Conservation (phyloP, 179 eudicot genomes). For the Carnegiea gigantea region DNA sequence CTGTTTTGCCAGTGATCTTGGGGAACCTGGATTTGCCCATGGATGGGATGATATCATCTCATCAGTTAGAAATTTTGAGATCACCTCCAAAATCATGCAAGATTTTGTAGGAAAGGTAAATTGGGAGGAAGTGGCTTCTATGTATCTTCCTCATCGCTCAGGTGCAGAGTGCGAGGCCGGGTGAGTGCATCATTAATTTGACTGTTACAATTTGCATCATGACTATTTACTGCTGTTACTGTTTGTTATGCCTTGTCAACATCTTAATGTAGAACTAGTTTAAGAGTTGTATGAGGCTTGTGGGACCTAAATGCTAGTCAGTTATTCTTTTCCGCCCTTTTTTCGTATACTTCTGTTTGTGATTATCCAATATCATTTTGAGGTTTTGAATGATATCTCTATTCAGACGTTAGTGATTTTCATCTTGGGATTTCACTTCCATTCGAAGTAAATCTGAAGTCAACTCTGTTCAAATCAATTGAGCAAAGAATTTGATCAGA, state of each 20-base stretch:
- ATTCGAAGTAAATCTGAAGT: not conserved
- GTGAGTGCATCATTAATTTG: slow-evolving; percentile 32
- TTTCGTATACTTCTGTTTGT: not conserved
- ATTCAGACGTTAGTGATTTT: too few species aligned
- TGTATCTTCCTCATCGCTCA: slow-evolving; percentile 52
- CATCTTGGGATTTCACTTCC: not conserved
- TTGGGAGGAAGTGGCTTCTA: slow-evolving; percentile 75
- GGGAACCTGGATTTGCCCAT: slow-evolving; percentile 36
- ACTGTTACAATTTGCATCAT: not conserved
- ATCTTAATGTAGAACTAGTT: not conserved
- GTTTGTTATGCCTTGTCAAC: not conserved
- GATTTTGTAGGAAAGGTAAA: slow-evolving; percentile 65
- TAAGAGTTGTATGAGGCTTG: not conserved
- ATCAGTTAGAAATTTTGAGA: slow-evolving; percentile 48
- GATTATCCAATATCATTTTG: too few species aligned
- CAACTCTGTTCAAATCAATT: not conserved
- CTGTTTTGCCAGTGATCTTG: slow-evolving; percentile 40
- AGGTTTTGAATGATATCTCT: too few species aligned
- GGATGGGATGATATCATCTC: slow-evolving; percentile 52
- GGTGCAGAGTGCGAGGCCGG: slow-evolving; percentile 86
- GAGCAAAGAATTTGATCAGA: not conserved
- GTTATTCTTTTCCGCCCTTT: too few species aligned
- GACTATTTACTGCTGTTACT: not conserved
- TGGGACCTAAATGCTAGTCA: not conserved
- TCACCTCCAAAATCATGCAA: slow-evolving; percentile 61